A percentile compares a stretch with the other conserved stretches of the same genome.
Conservation (phyloP, 1,139 yeast genomes). For the Hyphopichia pseudoburtonii region DNA sequence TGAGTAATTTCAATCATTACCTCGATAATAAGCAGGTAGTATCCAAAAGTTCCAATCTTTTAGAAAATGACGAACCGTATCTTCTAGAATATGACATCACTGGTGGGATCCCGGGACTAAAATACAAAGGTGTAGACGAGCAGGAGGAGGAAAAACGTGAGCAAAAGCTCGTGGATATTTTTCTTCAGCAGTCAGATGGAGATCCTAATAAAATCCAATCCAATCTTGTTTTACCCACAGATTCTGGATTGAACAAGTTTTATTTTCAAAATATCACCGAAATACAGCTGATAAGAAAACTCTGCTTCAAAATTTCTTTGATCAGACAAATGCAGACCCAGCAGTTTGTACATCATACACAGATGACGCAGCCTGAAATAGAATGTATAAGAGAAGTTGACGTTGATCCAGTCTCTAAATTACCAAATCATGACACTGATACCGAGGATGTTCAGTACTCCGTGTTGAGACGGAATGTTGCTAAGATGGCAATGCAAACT, state of each 20-base stretch:
- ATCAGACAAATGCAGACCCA: conserved; percentile 91
- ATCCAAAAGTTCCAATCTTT: conserved; percentile 43
- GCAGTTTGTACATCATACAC: conserved; percentile 71
- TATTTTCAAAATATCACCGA: conserved; percentile 67
- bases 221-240: conserved; percentile 33
- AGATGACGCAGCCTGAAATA: conserved; percentile 68
- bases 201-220: conserved; percentile 28
- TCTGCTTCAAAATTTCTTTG: conserved; percentile 85
- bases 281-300: conserved; percentile 84
- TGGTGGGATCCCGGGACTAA: conserved; percentile 75
- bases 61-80: conserved; percentile 66
- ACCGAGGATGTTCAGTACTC: conserved; percentile 60
- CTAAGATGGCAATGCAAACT: conserved; percentile 85
- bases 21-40: conserved; percentile 43
- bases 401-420: conserved; percentile 73
- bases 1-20: conserved; percentile 55
- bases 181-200: conserved; percentile 30
- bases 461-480: conserved; percentile 66
- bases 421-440: conserved; percentile 64
- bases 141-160: conserved; percentile 50
- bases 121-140: conserved; percentile 51
- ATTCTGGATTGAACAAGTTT: conserved; percentile 60
- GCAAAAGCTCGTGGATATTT: conserved; percentile 42
- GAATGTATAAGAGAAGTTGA: conserved; percentile 66
- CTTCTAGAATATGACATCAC: conserved; percentile 80